Conservation (phyloP, 2,329 filamentous ascomycete species). For the Pezicula neosporulosa region DNA sequence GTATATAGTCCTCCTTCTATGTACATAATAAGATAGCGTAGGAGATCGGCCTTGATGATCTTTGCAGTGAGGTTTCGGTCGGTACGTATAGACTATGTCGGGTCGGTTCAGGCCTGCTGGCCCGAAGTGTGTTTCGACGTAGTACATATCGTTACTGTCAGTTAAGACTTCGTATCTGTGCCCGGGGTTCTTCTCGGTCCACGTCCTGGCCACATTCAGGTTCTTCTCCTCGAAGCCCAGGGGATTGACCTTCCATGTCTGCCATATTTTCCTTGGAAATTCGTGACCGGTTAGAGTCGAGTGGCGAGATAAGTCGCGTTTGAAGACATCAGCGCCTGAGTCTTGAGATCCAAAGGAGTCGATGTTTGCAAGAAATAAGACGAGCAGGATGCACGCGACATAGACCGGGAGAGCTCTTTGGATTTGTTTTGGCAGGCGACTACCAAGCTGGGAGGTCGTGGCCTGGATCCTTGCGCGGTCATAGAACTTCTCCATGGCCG, state of each 20-base stretch:
- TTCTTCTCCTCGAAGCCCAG: slow-evolving; percentile 64
- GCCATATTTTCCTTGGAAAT: slow-evolving; percentile 71
- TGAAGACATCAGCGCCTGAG: slow-evolving; percentile 1
- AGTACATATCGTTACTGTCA: slow-evolving; percentile 63
- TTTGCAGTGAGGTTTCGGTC: slow-evolving; percentile 52
- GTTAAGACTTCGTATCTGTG: slow-evolving; percentile 50
- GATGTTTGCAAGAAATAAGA: slow-evolving; percentile 19
- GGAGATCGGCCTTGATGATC: slow-evolving; percentile 64
- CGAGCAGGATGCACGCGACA: slow-evolving; percentile 18
- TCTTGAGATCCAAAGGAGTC: slow-evolving; percentile 7
- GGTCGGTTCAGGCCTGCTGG: slow-evolving; percentile 60
- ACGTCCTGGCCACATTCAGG: slow-evolving; percentile 56
- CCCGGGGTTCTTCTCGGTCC: slow-evolving; percentile 62
- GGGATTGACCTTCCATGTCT: slow-evolving; percentile 71
- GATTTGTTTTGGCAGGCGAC: slow-evolving; percentile 11
- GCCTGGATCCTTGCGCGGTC: slow-evolving; percentile 4
- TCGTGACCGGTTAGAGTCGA: background rate
- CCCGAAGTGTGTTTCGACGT: slow-evolving; percentile 67
- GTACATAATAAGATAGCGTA: slow-evolving; percentile 66
- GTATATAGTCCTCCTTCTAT: slow-evolving; percentile 49
- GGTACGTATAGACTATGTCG: slow-evolving; percentile 62
- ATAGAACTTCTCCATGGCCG: no score
- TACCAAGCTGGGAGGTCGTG: slow-evolving; percentile 1
- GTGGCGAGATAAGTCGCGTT: background rate
- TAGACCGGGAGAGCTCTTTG: slow-evolving; percentile 24